Evolutionary conservation across 352 stramenopile species (phyloP).

Genomic region (Globisporangium abappressorium): DNA sequence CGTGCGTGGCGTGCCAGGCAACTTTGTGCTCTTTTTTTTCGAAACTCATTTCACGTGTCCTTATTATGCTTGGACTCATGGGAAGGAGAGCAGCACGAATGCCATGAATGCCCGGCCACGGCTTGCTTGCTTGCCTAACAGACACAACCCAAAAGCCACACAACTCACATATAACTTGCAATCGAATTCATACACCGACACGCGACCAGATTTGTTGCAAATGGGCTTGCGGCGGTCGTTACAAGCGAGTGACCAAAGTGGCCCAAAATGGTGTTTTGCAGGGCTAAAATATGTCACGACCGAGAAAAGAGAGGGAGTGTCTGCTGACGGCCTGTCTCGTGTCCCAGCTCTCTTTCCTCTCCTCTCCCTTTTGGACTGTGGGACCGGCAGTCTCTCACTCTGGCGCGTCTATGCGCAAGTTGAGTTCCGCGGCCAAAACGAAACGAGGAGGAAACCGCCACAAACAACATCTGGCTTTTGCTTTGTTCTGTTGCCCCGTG

Average conservation of each 20-base stretch:
- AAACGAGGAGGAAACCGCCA: background rate
- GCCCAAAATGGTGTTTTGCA: background rate
- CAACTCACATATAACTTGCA: too few species aligned
- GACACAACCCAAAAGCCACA: background rate
- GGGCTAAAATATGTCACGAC: background rate
- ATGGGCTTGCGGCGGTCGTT: background rate
- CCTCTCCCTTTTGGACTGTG: background rate
- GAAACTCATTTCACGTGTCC: background rate
- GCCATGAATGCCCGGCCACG: background rate
- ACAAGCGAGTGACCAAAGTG: background rate
- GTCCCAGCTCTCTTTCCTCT: background rate
- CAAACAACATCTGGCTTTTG: background rate
- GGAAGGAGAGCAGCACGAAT: background rate
- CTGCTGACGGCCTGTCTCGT: background rate
- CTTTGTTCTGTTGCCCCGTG: background rate
- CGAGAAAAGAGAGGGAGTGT: background rate
- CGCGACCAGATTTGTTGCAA: background rate
- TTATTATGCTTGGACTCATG: background rate
- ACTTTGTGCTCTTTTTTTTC: background rate
- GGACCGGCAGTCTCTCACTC: background rate
- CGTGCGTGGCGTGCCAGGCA: background rate
- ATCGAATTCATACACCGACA: background rate
- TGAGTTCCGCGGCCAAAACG: slow-evolving; percentile 5
- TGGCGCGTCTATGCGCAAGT: slow-evolving; percentile 3
- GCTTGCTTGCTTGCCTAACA: background rate